A percentile compares a stretch with the other conserved stretches of the same genome.
These are phyloP conservation scores for Lactarius psammicola DNA, from an alignment of 768 basidiomycete genomes.

Conservation along the genomic window DNA sequence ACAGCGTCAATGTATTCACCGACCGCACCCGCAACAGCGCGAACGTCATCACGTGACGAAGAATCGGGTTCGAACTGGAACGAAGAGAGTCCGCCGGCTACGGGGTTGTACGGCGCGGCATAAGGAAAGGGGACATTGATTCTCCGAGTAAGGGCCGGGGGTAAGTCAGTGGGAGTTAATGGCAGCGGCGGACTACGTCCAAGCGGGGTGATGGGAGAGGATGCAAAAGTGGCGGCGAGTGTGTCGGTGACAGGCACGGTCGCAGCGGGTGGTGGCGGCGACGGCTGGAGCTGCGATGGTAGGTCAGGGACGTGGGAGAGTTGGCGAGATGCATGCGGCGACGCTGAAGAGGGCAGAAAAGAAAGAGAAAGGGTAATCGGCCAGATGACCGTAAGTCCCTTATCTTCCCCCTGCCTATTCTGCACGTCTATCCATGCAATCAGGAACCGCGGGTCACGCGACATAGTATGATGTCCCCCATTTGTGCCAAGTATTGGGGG, in stretches of 20 bases:
- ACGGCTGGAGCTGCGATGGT: slow-evolving; percentile 59
- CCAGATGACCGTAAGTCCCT: slow-evolving; percentile 73
- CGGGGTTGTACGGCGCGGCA: slow-evolving; percentile 16
- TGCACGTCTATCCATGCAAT: slow-evolving; percentile 75
- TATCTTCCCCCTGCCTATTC: slow-evolving; percentile 78
- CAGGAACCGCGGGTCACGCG: slow-evolving; percentile 43
- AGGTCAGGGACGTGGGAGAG: slow-evolving; percentile 62
- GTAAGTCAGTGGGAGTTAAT: slow-evolving; percentile 16
- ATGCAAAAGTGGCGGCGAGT: slow-evolving; percentile 7
- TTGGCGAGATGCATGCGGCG: slow-evolving; percentile 41
- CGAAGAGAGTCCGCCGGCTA: slow-evolving; percentile 45
- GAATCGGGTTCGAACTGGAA: slow-evolving; percentile 45
- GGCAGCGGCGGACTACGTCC: slow-evolving; percentile 16
- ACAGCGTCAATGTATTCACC: slow-evolving; percentile 73
- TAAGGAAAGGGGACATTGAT: slow-evolving; percentile 5
- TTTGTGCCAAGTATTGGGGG: slow-evolving; percentile 4
- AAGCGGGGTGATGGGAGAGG: slow-evolving; percentile 18
- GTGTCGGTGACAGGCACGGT: slow-evolving; percentile 27
- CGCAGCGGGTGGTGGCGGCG: slow-evolving; percentile 42
- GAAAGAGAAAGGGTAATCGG: slow-evolving; percentile 57
- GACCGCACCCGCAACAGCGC: slow-evolving; percentile 57
- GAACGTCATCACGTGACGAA: slow-evolving; percentile 39
- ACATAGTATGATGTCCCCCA: neutral
- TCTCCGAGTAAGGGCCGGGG: slow-evolving; percentile 23
- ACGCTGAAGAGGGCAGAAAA: slow-evolving; percentile 40